phyloP scores from a whole-genome alignment of 106 monocot genomes.

The Dactylorhiza incarnata region DNA sequence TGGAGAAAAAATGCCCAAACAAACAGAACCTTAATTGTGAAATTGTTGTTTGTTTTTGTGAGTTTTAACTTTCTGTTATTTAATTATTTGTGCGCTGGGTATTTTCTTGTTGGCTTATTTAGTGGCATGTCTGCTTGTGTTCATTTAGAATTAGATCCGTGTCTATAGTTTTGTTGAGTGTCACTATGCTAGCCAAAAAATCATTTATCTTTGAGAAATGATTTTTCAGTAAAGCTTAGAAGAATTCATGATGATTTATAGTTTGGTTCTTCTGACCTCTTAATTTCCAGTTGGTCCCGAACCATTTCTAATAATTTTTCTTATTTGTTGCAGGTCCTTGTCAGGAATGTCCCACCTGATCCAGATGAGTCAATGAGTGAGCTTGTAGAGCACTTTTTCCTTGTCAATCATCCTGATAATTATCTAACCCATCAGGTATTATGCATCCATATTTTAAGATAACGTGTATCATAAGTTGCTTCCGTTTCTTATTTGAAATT shows the following conservation, averaged over 20 bases:
- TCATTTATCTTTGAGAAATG: background rate
- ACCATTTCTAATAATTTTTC: background rate
- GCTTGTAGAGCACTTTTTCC: slow-evolving; percentile 95
- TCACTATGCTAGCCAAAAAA: too few species aligned
- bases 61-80: too few species aligned
- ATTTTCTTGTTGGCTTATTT: too few species aligned
- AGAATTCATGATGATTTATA: background rate
- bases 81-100: too few species aligned
- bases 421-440: slow-evolving; percentile 51
- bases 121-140: too few species aligned
- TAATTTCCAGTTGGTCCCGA: background rate
- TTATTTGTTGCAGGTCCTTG: slow-evolving; percentile 57
- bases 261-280: background rate
- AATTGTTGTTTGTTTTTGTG: too few species aligned
- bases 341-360: slow-evolving; percentile 77
- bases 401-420: slow-evolving; percentile 90
- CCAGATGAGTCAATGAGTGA: slow-evolving; percentile 90
- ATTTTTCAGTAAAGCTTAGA: background rate
- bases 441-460: background rate
- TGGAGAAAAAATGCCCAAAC: too few species aligned
- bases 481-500: background rate
- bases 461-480: background rate
- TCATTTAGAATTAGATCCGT: too few species aligned
- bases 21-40: too few species aligned
- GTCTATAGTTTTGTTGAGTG: too few species aligned